Evolutionary conservation across 2,329 filamentous ascomycete species (phyloP).

Genomic region (Xylaria hypoxylon): DNA sequence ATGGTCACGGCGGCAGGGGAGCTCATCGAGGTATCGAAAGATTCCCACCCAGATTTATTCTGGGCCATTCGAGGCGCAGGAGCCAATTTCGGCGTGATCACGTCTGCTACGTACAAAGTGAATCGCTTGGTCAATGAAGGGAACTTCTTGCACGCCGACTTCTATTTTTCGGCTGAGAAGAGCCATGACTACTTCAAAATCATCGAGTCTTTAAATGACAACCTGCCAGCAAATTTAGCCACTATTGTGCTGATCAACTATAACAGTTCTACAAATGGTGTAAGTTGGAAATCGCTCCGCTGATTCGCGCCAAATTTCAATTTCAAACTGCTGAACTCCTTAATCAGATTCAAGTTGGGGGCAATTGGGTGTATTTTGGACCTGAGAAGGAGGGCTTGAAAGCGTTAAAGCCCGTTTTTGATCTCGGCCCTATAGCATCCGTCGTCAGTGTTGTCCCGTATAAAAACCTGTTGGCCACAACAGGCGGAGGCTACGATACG

Average conservation of each 20-base stretch:
- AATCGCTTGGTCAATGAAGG: constrained; percentile 18
- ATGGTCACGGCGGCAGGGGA: constrained; percentile 39
- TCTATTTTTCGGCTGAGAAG: neutral
- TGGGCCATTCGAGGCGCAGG: constrained; percentile 45
- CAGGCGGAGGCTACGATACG: neutral
- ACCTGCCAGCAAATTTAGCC: constrained; percentile 7
- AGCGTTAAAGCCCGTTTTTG: constrained; percentile 34
- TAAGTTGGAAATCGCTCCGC: neutral
- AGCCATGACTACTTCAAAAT: constrained; percentile 6
- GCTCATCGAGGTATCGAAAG: constrained; percentile 29
- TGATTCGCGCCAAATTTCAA: neutral
- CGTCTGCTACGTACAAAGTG: constrained; percentile 40
- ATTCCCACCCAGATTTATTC: constrained; percentile 40
- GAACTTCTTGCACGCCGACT: constrained; percentile 6
- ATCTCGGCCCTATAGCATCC: constrained; percentile 1
- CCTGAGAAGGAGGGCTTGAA: constrained; percentile 34
- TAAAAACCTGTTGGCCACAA: constrained; percentile 17
- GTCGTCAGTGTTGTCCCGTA: constrained; percentile 17
- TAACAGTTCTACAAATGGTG: constrained; percentile 8
- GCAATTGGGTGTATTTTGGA: constrained; percentile 36
- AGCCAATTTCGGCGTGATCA: constrained; percentile 42
- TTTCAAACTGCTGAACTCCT: neutral
- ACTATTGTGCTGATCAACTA: neutral
- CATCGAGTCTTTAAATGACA: constrained; percentile 3
- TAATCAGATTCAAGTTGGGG: constrained; percentile 35